Evolutionary conservation across 129 eudicot species (phyloP).

Genomic region (Escallonia rubra): DNA sequence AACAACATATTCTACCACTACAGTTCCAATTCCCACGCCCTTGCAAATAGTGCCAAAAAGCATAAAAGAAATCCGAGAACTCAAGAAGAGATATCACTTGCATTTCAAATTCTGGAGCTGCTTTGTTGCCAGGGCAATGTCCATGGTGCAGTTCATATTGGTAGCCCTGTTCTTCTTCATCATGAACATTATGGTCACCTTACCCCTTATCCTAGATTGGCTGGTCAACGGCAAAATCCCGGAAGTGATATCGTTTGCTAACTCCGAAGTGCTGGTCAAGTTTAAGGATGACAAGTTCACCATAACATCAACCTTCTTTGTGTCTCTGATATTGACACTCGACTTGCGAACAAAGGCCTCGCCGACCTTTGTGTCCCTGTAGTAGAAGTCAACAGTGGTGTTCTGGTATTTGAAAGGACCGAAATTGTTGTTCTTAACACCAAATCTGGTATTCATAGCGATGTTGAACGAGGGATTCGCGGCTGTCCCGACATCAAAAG

Average conservation of each 20-base stretch:
- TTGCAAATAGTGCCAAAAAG: no score
- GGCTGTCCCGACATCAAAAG: neutral
- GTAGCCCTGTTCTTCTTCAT: constrained; percentile 14
- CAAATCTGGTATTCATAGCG: neutral
- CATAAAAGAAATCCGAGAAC: no score
- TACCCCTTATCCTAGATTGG: constrained; percentile 13
- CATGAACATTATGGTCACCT: constrained; percentile 6
- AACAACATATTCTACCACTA: no score
- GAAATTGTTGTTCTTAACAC: constrained; percentile 13
- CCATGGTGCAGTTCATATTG: constrained; percentile 21
- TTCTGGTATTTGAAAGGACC: constrained; percentile 4
- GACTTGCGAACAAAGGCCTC: constrained; percentile 3
- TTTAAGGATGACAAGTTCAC: constrained; percentile 10
- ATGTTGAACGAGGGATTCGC: neutral
- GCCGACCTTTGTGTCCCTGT: constrained; percentile 3
- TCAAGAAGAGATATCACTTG: neutral
- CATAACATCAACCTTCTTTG: constrained; percentile 13
- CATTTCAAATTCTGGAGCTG: constrained; percentile 16
- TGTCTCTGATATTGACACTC: neutral
- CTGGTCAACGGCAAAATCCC: constrained; percentile 18
- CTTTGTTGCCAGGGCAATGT: neutral
- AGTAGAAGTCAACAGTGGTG: constrained; percentile 8
- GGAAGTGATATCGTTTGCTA: neutral
- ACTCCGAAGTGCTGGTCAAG: neutral
- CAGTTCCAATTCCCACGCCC: no score